These are phyloP conservation scores for Sambucus nigra DNA, from an alignment of 129 eudicot genomes.

Conservation along the genomic window DNA sequence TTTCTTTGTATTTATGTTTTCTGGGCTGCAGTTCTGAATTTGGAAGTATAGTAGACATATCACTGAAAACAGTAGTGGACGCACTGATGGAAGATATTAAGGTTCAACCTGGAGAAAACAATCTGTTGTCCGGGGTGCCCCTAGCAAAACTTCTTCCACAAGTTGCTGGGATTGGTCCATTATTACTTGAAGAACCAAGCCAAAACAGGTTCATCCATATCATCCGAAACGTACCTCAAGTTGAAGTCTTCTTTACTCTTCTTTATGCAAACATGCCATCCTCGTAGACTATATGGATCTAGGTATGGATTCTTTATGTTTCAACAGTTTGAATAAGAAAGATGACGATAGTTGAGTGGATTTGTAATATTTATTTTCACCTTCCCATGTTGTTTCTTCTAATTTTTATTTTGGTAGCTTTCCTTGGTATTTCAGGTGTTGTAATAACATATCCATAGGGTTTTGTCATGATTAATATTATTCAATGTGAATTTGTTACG, in stretches of 20 bases:
- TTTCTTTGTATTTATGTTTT: neutral
- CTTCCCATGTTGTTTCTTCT: neutral
- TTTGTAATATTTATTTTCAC: neutral
- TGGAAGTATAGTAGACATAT: conserved; percentile 49
- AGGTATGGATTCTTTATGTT: conserved; percentile 1
- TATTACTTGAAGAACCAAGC: conserved; percentile 54
- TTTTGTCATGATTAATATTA: neutral
- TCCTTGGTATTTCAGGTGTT: neutral
- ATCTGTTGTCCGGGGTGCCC: conserved; percentile 45
- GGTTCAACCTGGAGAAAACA: conserved; percentile 35
- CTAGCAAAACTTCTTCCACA: conserved; percentile 65
- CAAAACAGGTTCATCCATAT: conserved; percentile 47
- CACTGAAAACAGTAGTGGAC: conserved; percentile 54
- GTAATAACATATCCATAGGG: neutral
- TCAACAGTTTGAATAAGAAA: neutral
- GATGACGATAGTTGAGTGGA: conserved; percentile 3
- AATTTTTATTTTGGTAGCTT: neutral
- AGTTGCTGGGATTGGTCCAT: conserved; percentile 52
- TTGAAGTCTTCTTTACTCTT: conserved; percentile 78
- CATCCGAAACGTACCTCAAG: conserved; percentile 58
- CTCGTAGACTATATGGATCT: conserved; percentile 9
- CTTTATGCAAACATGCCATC: conserved; percentile 61
- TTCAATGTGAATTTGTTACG: too few relatives aligned
- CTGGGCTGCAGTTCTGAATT: conserved; percentile 56
- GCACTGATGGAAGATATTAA: conserved; percentile 53